Evolutionary conservation across 208 protist genomes (phyloP).

Genomic region (Herpetomonas muscarum): DNA sequence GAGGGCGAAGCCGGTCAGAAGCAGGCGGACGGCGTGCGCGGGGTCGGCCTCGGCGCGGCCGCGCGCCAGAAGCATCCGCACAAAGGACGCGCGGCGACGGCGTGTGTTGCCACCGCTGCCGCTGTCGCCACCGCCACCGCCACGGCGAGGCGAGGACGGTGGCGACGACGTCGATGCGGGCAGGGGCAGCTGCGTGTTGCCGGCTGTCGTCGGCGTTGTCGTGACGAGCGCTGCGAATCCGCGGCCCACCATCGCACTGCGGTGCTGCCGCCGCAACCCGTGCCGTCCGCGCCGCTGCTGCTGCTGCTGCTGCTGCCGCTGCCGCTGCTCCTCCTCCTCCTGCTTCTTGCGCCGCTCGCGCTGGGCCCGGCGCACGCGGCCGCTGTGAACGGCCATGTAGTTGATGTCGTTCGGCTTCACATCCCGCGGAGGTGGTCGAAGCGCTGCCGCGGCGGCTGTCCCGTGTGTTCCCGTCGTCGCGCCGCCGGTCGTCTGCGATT

Average conservation of each 20-base stretch:
- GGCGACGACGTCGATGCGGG: neutral
- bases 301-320: neutral
- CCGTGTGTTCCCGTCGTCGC: neutral
- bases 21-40: slow-evolving; percentile 29
- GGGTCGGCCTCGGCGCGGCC: slow-evolving; percentile 21
- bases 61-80: slow-evolving; percentile 57
- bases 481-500: no score
- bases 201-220: slow-evolving; percentile 1
- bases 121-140: neutral
- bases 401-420: neutral
- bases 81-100: slow-evolving; percentile 46
- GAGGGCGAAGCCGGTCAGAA: slow-evolving; percentile 61
- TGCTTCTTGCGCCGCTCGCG: no score
- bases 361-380: neutral
- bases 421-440: no score
- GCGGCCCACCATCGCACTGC: neutral
- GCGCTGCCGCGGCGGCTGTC: neutral
- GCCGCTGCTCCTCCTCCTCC: neutral
- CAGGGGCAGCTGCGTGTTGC: neutral
- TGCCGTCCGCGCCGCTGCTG: neutral
- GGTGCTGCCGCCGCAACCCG: neutral
- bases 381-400: neutral
- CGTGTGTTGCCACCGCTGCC: neutral
- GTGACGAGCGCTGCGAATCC: no score
- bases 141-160: neutral